Percentiles rank a stretch among this genome's conserved stretches.
Evolutionary conservation across 2,329 filamentous ascomycete genomes (phyloP).

Genomic region (Pyrenochaeta sp.): DNA sequence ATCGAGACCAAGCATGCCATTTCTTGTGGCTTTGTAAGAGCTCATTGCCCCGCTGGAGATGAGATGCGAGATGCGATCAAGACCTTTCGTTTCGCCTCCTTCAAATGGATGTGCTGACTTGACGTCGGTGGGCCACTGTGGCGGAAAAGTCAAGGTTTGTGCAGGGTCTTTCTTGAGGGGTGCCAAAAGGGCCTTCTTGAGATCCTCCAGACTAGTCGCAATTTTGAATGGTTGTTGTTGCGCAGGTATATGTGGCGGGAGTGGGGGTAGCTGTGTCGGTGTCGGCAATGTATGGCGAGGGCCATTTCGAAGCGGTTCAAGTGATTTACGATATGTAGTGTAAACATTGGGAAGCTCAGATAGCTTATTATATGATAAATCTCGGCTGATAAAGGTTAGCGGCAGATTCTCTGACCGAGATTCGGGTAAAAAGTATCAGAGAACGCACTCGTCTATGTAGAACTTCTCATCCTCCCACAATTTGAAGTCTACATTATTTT

Average conservation of each 20-base stretch:
- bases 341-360: slow-evolving; percentile 76
- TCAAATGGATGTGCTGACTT: slow-evolving; percentile 70
- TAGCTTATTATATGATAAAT: slow-evolving; percentile 66
- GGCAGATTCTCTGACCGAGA: neutral
- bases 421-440: neutral
- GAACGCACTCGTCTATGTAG: slow-evolving; percentile 76
- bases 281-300: slow-evolving; percentile 66
- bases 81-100: slow-evolving; percentile 72
- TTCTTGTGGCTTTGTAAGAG: slow-evolving; percentile 74
- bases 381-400: slow-evolving; percentile 62
- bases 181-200: slow-evolving; percentile 64
- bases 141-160: slow-evolving; percentile 60
- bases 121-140: slow-evolving; percentile 62
- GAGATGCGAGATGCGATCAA: slow-evolving; percentile 67
- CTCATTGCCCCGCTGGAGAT: slow-evolving; percentile 68
- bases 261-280: slow-evolving; percentile 65
- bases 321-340: slow-evolving; percentile 75
- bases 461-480: slow-evolving; percentile 80
- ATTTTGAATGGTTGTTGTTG: slow-evolving; percentile 72
- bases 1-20: slow-evolving; percentile 73
- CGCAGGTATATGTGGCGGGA: slow-evolving; percentile 65
- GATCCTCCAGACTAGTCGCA: slow-evolving; percentile 62
- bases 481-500: slow-evolving; percentile 67
- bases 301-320: slow-evolving; percentile 73
- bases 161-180: slow-evolving; percentile 61